Evolutionary conservation across 2,329 filamentous ascomycete genomes (phyloP).

Genomic region (Bisporella sp.): DNA sequence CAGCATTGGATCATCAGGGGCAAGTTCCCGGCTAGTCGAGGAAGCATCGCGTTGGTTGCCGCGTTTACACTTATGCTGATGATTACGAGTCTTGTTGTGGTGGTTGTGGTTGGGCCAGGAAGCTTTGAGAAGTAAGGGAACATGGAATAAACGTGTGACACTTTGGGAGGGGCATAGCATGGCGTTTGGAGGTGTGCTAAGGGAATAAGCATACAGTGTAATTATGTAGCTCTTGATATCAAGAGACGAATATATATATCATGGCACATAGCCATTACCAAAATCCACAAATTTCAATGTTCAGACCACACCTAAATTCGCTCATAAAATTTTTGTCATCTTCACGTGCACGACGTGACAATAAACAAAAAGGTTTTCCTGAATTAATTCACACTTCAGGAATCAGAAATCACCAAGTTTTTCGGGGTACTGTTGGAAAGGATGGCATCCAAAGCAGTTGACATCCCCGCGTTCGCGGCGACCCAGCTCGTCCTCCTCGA

Average conservation of each 20-base stretch:
- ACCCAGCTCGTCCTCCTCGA: constrained; percentile 66
- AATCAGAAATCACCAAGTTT: too few species aligned
- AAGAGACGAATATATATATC: too few species aligned
- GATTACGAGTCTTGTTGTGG: constrained; percentile 51
- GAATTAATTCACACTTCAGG: too few species aligned
- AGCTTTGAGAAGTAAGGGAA: constrained; percentile 16
- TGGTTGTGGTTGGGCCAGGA: constrained; percentile 45
- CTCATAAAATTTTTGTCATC: background rate
- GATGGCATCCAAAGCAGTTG: constrained; percentile 29
- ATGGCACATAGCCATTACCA: too few species aligned
- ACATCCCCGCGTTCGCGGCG: constrained; percentile 61
- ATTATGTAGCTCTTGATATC: background rate
- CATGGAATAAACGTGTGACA: background rate
- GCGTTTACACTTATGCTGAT: constrained; percentile 58
- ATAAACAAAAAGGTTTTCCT: too few species aligned
- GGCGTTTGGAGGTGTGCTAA: background rate
- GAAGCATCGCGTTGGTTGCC: constrained; percentile 65
- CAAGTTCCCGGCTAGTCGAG: constrained; percentile 73
- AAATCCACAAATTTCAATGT: too few species aligned
- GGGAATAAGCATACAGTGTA: background rate
- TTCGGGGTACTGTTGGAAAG: background rate
- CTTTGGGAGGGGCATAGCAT: background rate
- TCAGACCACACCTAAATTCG: too few species aligned
- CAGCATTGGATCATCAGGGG: constrained; percentile 75
- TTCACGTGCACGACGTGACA: background rate